phyloP scores from a whole-genome alignment of 306 rosid genomes.

The Astragalus membranaceus region DNA sequence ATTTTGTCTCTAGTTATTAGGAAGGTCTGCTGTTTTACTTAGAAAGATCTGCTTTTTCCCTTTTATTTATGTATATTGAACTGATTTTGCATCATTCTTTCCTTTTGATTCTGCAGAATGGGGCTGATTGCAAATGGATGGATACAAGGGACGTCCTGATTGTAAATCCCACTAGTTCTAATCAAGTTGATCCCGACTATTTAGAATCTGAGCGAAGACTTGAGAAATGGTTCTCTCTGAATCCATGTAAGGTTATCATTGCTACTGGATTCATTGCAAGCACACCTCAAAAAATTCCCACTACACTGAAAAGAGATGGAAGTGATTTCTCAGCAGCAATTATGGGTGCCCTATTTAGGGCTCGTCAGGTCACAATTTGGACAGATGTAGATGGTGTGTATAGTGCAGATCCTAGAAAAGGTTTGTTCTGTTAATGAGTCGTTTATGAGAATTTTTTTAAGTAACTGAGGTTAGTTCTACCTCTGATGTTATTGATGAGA shows the following conservation, averaged over 20 bases:
- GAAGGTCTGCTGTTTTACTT: conserved; percentile 49
- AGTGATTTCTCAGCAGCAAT: conserved; percentile 98
- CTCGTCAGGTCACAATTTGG: conserved; percentile 92
- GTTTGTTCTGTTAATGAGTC: conserved; percentile 32
- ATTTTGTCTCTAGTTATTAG: conserved; percentile 66
- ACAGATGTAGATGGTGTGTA: conserved; percentile 98
- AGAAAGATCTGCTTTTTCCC: background rate
- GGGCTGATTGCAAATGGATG: conserved; percentile 89
- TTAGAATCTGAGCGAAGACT: conserved; percentile 64
- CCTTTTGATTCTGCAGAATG: conserved; percentile 48
- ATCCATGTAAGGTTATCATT: conserved; percentile 62
- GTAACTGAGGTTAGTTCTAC: conserved; percentile 9
- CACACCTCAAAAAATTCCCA: conserved; percentile 78
- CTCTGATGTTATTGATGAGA: background rate
- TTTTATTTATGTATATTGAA: conserved; percentile 9
- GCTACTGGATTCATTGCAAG: conserved; percentile 99
- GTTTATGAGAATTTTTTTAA: conserved; percentile 2
- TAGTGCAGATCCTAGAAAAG: conserved; percentile 98
- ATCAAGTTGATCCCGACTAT: conserved; percentile 97
- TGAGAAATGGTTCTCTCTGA: conserved; percentile 67
- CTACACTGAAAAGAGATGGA: conserved; percentile 98
- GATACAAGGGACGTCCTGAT: conserved; percentile 96
- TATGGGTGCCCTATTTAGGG: conserved; percentile 78
- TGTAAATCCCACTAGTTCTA: conserved; percentile 75
- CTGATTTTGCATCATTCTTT: conserved; percentile 5